These are phyloP conservation scores for Solanum sejunctum DNA, from an alignment of 257 asterid genomes.

Conservation along the genomic window DNA sequence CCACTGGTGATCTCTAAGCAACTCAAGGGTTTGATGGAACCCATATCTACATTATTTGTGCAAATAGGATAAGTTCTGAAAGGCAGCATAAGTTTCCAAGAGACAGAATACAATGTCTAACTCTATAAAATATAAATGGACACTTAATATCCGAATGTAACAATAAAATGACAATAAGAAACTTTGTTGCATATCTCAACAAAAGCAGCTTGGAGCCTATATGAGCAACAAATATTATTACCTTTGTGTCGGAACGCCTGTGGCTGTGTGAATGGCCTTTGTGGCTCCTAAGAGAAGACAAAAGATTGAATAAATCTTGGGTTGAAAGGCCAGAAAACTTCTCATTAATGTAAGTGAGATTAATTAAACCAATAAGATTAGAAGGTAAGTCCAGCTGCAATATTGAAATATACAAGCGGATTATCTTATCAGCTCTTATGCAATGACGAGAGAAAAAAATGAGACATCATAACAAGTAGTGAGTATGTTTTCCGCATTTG, in stretches of 20 bases:
- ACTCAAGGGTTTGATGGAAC: conserved; percentile 83
- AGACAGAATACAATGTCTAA: background rate
- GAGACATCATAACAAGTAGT: background rate
- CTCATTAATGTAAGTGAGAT: conserved; percentile 51
- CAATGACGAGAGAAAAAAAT: background rate
- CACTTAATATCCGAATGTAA: background rate
- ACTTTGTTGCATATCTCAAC: background rate
- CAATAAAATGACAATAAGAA: background rate
- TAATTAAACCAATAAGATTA: conserved; percentile 45
- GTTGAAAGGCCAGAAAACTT: conserved; percentile 75
- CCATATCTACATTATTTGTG: conserved; percentile 42
- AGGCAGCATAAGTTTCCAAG: background rate
- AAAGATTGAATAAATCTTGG: conserved; percentile 59
- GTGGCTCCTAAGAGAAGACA: conserved; percentile 56
- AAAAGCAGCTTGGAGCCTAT: background rate
- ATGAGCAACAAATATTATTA: background rate
- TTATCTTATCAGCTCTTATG: background rate
- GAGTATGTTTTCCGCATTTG: background rate
- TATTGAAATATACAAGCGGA: conserved; percentile 1
- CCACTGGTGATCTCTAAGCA: conserved; percentile 73
- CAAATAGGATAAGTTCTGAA: background rate
- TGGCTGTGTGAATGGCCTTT: conserved; percentile 23
- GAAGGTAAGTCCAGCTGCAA: conserved; percentile 46
- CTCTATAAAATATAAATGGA: background rate
- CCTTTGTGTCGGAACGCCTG: conserved; percentile 38